Base-by-base conservation (phyloP, 129 eudicot species). In the Escallonia herrerae region DNA sequence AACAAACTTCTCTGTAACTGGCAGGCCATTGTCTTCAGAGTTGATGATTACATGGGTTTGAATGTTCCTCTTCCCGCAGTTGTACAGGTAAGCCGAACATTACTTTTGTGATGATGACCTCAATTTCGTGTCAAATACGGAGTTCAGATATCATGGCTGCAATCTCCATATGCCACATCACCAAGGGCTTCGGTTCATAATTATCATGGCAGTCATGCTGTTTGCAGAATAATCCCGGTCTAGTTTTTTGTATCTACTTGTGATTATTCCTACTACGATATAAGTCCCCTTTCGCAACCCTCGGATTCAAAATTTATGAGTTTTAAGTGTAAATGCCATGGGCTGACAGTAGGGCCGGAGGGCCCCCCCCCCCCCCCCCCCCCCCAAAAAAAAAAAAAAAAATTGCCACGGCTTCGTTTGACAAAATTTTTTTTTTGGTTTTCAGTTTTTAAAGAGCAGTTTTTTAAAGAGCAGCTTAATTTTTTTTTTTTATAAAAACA, bases 51-150 rank as follows among this genome's bases (percentile, higher is more conserved):
- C 83, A 42, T 56, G 51, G 86, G 79, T 64, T 80, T 93, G 45
- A 77, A 62, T 72, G 98, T 93, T 68, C 98, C 98, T 47, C 95
- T 93, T 86, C 98, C 98, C 65, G 96, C 96, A 15, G 68, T 93
- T 70, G 80, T 93, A 74, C 98, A 93, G 98, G 98, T 83, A 67
- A 75, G 82, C 59, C 57, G 48, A 51, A 43, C 22, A 53, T 33
- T 4, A 53, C 33, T 14, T n/a, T n/a, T 12, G 33, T 22, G n/a
- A n/a, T 53, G 22, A 12, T 6, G 5, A 53, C 58, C 14, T 13
- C 33, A 22, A 22, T 22, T 22, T 22, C 1, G 1, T 22, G 33
- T 22, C 33, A 22, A 22, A 22, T 11, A 62, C 44, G 52, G 15
- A 2, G 58, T 15, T 8, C 2, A n/a, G 14, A 14, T 54, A 3